Base-by-base conservation (phyloP, 495 filamentous ascomycete species). In the Penicillium odoratum region DNA sequence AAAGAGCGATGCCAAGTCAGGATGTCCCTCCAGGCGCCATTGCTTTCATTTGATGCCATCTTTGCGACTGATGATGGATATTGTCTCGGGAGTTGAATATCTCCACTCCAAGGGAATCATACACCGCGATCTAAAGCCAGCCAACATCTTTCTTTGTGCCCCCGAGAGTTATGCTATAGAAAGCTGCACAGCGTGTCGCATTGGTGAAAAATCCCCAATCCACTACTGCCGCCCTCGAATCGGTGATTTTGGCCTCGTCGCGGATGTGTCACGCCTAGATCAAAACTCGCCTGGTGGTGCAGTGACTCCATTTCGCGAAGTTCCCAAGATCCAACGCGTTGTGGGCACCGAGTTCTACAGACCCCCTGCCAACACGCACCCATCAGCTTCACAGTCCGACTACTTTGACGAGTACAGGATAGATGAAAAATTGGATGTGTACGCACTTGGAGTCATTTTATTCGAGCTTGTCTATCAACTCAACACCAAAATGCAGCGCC, bases 51-150 rank as follows among this genome's bases (percentile, higher is more conserved):
- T 82, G 8, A 30, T 73, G 15, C 71, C 79, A 1, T 77, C 80
- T 0, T 48, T 79, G 13, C 71, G 58, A 40, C 52, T 83, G 4
- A 72, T 83, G 47, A 57, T 76, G 3, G 72, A 72, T 7, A 78
- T 80, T 30, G 62, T 78, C 40, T 67, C 74, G 1, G 77, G 77
- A 0, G 77, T 90, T 8, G 77, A 84, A 48, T 87, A 89, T 62
- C 70, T 89, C 10, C 87, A 90, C 56, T 71, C 74, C 0, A 77
- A 80, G 26, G 72, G 73, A 5, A 83, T 90, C 57, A 83, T 83
- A 3, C 88, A 91, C 63, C 76, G 88, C 5, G 88, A 91, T 61
- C 69, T 91, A 42, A 91, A 91, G 65, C 88, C 86, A 0, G 88
- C 87, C 15, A 91, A 90, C 52, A 82, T 91, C 10, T 81, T 91